Percentiles rank a stretch among this genome's conserved stretches.
Conservation (phyloP, 2,329 filamentous ascomycete species). For the Paradendryphiella salina region DNA sequence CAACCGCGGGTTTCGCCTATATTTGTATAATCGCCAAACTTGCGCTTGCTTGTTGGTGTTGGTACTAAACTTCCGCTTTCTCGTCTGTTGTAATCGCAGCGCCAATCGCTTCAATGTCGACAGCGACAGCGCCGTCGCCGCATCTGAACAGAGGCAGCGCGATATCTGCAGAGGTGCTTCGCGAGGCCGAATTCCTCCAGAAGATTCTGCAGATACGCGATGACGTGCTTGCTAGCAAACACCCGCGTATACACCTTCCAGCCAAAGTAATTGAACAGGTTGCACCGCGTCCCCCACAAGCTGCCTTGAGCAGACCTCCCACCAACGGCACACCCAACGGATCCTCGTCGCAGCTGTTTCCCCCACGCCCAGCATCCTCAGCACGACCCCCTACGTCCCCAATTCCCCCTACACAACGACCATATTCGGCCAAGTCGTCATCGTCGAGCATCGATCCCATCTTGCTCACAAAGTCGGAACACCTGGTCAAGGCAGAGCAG, state of each 20-base stretch:
- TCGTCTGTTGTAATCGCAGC: slow-evolving; percentile 25
- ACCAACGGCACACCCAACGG: slow-evolving; percentile 41
- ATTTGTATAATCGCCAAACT: slow-evolving; percentile 30
- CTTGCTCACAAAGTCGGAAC: slow-evolving; percentile 82
- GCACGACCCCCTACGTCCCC: slow-evolving; percentile 28
- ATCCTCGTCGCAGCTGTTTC: slow-evolving; percentile 28
- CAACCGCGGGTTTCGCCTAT: slow-evolving; percentile 31
- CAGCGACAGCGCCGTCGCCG: slow-evolving; percentile 32
- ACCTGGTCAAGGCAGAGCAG: slow-evolving; percentile 79
- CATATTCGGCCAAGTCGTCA: slow-evolving; percentile 49
- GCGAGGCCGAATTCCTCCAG: slow-evolving; percentile 63
- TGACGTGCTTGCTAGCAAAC: slow-evolving; percentile 75
- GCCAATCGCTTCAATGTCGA: slow-evolving; percentile 38
- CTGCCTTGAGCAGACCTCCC: slow-evolving; percentile 33
- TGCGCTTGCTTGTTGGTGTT: slow-evolving; percentile 20
- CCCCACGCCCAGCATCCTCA: slow-evolving; percentile 38
- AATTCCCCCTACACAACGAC: slow-evolving; percentile 36
- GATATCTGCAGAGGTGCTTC: slow-evolving; percentile 44
- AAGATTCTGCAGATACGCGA: slow-evolving; percentile 82
- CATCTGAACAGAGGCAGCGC: slow-evolving; percentile 41
- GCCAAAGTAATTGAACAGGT: slow-evolving; percentile 55
- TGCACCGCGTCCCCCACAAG: slow-evolving; percentile 40
- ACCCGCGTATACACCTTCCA: slow-evolving; percentile 64
- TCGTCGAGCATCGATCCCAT: slow-evolving; percentile 78
- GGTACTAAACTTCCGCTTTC: slow-evolving; percentile 23